Conservation (phyloP, 1,139 yeast genomes). For the Scheffersomyces lignicola region DNA sequence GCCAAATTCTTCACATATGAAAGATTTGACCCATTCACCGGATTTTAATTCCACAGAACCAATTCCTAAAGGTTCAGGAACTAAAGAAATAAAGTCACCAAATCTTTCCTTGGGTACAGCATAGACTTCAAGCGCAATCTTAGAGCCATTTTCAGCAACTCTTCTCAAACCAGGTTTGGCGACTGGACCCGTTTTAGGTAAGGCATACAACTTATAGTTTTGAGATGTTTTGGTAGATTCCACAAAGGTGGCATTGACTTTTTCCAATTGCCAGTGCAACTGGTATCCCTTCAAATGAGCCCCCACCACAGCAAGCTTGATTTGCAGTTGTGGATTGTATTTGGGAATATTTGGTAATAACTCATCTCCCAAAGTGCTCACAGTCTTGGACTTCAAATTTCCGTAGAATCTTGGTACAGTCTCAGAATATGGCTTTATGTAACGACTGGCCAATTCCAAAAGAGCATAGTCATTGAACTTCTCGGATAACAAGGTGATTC, state of each 20-base stretch:
- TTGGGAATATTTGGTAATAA: conserved; percentile 38
- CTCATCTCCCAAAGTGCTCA: conserved; percentile 33
- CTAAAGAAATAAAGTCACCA: conserved; percentile 82
- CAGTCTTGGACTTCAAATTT: conserved; percentile 43
- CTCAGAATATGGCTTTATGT: conserved; percentile 42
- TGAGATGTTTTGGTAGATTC: conserved; percentile 67
- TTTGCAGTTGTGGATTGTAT: conserved; percentile 23
- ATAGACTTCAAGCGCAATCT: conserved; percentile 77
- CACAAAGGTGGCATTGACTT: conserved; percentile 75
- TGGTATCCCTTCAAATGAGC: conserved; percentile 90
- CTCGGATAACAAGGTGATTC: conserved; percentile 78
- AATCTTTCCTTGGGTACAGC: conserved; percentile 73
- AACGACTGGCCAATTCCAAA: conserved; percentile 76
- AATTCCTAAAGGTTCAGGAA: conserved; percentile 93
- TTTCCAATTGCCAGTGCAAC: conserved; percentile 89
- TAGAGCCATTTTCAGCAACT: conserved; percentile 54
- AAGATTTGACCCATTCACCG: conserved; percentile 87
- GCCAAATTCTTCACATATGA: conserved; percentile 90
- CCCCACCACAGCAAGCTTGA: conserved; percentile 88
- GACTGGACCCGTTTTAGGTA: conserved; percentile 79
- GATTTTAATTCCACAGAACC: conserved; percentile 81
- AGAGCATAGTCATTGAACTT: conserved; percentile 89
- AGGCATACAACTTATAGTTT: conserved; percentile 77
- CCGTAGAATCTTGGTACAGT: conserved; percentile 30
- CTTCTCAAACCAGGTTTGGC: conserved; percentile 88